Evolutionary conservation across 2,329 filamentous ascomycete species (phyloP), one percentile per base, ranked within the genome.

Genomic region (Fusarium ambrosium): DNA sequence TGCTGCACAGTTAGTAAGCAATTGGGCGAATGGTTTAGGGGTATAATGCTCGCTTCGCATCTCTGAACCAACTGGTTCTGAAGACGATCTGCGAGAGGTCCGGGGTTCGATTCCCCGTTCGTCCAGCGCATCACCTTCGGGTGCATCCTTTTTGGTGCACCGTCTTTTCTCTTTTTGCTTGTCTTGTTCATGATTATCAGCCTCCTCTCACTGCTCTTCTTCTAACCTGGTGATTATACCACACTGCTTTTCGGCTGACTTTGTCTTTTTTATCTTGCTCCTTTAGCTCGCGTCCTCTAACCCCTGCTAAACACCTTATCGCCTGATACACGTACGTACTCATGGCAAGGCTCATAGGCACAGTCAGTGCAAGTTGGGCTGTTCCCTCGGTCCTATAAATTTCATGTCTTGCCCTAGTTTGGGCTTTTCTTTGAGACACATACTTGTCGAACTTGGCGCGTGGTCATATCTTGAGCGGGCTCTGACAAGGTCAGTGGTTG

Each of bases 21-120:
- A 16, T 55, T 1, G 51, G 51, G 51, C 51, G 51, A 13, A 55
- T 55, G 51, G 51, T 55, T 55, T 55, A 55, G 51, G 51, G 51
- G 51, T 55, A 55, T 55, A 55, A 55, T 55, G 51, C 51, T 55
- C 51, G 51, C 51, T 55, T 55, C 51, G 51, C 51, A 55, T 55
- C 51, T 55, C 27, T 20, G 51, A 55, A 34, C 11, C 29, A 20
- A 14, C n/a, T 51, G 27, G 51, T 55, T 55, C 29, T 20, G 27
- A 32, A 55, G 51, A 55, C 51, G 51, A 55, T 34, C 27, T 55
- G 51, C 51, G 51, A 55, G 51, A 55, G 51, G 51, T 55, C 51
- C 51, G 51, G 51, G 51, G 51, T 55, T 55, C 51, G 51, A 55
- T 55, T 55, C 51, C 51, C 51, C 51, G 51, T 55, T 55, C 51